A percentile compares a stretch with the other conserved stretches of the same genome.
Conservation (phyloP, 1,284 basidiomycete species). For the Sanghuangporus baumii region DNA sequence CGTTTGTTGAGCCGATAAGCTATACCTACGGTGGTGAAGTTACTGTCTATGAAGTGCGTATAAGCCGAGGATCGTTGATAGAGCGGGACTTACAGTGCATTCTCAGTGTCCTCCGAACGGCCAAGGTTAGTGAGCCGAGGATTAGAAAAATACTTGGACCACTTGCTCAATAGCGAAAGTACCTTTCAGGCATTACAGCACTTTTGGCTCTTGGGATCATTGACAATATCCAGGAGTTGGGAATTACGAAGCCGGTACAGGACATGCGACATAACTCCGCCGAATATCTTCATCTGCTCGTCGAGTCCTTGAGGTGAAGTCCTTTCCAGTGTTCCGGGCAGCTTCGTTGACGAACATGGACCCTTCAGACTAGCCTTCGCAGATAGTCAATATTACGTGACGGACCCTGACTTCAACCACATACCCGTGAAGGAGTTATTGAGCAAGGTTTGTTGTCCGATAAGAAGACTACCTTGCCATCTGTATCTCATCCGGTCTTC, state of each 20-base stretch:
- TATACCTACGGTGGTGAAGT: conserved; percentile 83
- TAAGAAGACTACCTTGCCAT: not conserved
- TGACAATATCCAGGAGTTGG: conserved; percentile 76
- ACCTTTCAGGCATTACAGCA: conserved; percentile 68
- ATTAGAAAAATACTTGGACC: not conserved
- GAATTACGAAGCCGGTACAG: conserved; percentile 62
- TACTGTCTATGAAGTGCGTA: conserved; percentile 75
- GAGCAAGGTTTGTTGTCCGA: conserved; percentile 54
- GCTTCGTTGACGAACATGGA: conserved; percentile 15
- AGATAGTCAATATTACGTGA: conserved; percentile 82
- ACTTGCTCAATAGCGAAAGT: not conserved
- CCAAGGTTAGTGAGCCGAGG: conserved; percentile 50
- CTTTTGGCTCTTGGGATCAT: conserved; percentile 90
- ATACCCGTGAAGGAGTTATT: conserved; percentile 76
- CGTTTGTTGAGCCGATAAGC: conserved; percentile 83
- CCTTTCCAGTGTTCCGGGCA: conserved; percentile 24
- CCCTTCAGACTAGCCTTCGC: conserved; percentile 64
- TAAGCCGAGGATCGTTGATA: conserved; percentile 5
- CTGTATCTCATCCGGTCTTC: not conserved
- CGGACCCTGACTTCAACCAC: conserved; percentile 74
- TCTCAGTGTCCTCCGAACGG: conserved; percentile 87
- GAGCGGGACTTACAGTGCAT: conserved; percentile 3
- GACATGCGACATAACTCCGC: conserved; percentile 85
- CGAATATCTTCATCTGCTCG: conserved; percentile 83
- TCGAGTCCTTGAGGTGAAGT: conserved; percentile 71